Evolutionary conservation across 2,329 filamentous ascomycete genomes (phyloP).

Genomic region (Aspergillus transmontanensis): DNA sequence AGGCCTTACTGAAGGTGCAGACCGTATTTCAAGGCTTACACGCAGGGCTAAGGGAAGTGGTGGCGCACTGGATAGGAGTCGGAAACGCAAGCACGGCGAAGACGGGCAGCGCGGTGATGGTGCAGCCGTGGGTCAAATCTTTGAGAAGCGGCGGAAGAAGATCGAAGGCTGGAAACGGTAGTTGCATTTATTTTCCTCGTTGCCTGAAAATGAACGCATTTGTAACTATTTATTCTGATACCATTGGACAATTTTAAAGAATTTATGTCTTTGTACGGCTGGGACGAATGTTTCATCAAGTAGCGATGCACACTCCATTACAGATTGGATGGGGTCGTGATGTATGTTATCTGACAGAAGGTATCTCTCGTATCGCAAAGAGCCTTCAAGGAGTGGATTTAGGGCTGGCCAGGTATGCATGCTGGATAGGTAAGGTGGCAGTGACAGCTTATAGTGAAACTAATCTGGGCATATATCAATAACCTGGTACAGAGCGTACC

Average conservation of each 20-base stretch:
- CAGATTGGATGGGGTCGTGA: background rate
- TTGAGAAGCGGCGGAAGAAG: conserved; percentile 49
- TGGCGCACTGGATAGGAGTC: conserved; percentile 74
- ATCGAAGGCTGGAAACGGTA: conserved; percentile 45
- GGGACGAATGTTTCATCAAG: background rate
- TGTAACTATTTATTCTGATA: conserved; percentile 11
- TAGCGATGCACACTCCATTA: background rate
- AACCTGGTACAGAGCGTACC: background rate
- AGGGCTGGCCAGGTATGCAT: background rate
- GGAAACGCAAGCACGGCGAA: conserved; percentile 73
- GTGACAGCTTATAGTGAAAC: background rate
- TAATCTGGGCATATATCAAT: background rate
- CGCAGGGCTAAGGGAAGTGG: conserved; percentile 63
- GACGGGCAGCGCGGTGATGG: conserved; percentile 70
- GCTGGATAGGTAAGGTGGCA: background rate
- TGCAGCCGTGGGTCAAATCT: conserved; percentile 67
- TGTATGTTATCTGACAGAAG: background rate
- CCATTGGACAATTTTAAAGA: background rate
- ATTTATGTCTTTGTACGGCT: background rate
- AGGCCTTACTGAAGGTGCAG: conserved; percentile 78
- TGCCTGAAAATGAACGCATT: background rate
- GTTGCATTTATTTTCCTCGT: conserved; percentile 5
- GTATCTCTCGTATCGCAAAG: background rate
- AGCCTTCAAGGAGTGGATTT: background rate
- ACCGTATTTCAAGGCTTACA: conserved; percentile 83